Evolutionary conservation across 2,329 filamentous ascomycete species (phyloP).

Genomic region (Colletotrichum karsti): DNA sequence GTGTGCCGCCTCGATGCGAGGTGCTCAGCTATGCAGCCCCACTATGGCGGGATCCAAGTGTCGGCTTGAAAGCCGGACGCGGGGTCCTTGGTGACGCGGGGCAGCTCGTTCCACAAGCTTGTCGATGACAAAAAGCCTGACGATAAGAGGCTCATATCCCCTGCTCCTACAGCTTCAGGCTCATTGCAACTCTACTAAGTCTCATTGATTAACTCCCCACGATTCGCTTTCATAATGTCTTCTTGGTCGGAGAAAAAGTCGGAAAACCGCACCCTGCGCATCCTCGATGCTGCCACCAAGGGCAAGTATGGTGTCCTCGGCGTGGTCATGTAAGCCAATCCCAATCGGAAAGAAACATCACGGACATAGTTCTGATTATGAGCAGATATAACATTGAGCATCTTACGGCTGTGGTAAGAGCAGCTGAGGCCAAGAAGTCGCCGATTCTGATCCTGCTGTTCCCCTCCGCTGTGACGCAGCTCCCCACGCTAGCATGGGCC

Average conservation of each 20-base stretch:
- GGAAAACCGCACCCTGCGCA: constrained; percentile 34
- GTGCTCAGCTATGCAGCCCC: neutral
- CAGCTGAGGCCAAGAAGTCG: constrained; percentile 72
- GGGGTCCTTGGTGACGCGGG: constrained; percentile 6
- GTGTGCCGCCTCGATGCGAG: neutral
- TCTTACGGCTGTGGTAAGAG: constrained; percentile 72
- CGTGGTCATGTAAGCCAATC: constrained; percentile 52
- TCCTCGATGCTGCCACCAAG: constrained; percentile 59
- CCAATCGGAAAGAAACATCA: neutral
- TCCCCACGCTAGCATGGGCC: constrained; percentile 63
- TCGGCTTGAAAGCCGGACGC: neutral
- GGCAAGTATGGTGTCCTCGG: constrained; percentile 63
- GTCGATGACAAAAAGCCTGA: neutral
- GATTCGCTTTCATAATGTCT: neutral
- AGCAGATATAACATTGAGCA: constrained; percentile 74
- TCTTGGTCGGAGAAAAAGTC: constrained; percentile 18
- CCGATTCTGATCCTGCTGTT: constrained; percentile 77
- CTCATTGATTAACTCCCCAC: no score
- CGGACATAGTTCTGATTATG: constrained; percentile 35
- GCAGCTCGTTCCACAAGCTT: neutral
- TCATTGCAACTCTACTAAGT: neutral
- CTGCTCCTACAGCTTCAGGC: neutral
- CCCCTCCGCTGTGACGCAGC: constrained; percentile 25
- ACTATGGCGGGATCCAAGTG: neutral
- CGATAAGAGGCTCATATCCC: neutral